Evolutionary conservation across 2,329 filamentous ascomycete genomes (phyloP).

Genomic region (Monosporascus ibericus): DNA sequence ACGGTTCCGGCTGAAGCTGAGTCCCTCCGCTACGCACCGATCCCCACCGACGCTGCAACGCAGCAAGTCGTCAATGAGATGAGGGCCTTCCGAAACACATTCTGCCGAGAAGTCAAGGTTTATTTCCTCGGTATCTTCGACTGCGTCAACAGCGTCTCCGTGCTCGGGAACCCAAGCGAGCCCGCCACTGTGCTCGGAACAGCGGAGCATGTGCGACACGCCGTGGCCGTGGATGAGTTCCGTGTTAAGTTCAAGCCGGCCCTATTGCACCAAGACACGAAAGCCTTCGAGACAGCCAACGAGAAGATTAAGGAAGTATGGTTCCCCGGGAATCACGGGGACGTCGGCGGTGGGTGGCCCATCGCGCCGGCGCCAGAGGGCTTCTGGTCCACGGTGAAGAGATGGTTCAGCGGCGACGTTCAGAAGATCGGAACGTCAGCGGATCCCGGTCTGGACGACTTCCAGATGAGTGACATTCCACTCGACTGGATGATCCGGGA

Average conservation of each 20-base stretch:
- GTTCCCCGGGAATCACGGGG: constrained; percentile 49
- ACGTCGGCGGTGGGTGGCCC: constrained; percentile 49
- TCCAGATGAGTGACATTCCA: constrained; percentile 44
- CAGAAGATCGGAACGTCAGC: constrained; percentile 23
- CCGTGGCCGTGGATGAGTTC: constrained; percentile 47
- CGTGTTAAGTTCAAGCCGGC: constrained; percentile 50
- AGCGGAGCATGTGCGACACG: constrained; percentile 42
- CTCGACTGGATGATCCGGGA: constrained; percentile 49
- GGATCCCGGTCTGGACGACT: constrained; percentile 25
- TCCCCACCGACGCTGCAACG: neutral
- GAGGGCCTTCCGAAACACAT: constrained; percentile 40
- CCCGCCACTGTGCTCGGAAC: constrained; percentile 33
- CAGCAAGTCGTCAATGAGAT: constrained; percentile 29
- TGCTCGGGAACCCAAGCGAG: constrained; percentile 33
- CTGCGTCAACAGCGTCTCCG: constrained; percentile 45
- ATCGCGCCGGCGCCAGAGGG: constrained; percentile 23
- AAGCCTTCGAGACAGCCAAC: constrained; percentile 14
- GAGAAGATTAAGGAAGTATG: constrained; percentile 47
- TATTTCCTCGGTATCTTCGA: constrained; percentile 53
- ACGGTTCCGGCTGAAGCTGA: neutral
- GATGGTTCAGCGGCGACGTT: constrained; percentile 29
- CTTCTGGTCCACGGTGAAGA: constrained; percentile 29
- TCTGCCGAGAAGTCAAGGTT: constrained; percentile 42
- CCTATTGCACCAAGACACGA: constrained; percentile 36
- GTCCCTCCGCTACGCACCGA: neutral